phyloP scores from a whole-genome alignment of 176 grass and related monocot species.

The Phoenix roebelenii region DNA sequence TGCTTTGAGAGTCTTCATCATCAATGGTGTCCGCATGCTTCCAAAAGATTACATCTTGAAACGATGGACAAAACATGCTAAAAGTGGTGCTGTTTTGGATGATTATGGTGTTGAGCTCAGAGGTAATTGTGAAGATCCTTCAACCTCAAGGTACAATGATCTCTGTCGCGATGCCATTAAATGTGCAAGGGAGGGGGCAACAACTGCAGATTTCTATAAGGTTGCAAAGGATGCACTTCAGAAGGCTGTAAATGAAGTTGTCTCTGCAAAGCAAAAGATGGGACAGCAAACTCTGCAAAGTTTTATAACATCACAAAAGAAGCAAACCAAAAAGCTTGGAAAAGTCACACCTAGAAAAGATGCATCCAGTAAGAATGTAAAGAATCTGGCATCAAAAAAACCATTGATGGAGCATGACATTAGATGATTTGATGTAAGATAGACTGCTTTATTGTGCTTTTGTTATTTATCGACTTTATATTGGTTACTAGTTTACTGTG shows the following conservation, averaged over 20 bases:
- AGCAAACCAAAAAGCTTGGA: conserved; percentile 33
- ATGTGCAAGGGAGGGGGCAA: conserved; percentile 75
- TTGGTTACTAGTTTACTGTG: no score
- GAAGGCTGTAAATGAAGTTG: conserved; percentile 54
- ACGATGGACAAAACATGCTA: conserved; percentile 91
- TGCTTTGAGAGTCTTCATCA: conserved; percentile 61
- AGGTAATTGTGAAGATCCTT: conserved; percentile 37
- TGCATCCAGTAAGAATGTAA: conserved; percentile 44
- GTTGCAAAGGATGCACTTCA: conserved; percentile 76
- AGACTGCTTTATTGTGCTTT: not conserved
- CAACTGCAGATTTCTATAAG: conserved; percentile 49
- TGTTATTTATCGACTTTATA: no score
- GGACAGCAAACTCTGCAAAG: conserved; percentile 32
- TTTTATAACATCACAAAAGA: conserved; percentile 33
- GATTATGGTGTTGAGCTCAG: conserved; percentile 52
- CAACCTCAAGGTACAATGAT: conserved; percentile 48
- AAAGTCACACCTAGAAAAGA: conserved; percentile 28
- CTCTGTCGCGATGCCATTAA: conserved; percentile 49
- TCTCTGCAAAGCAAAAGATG: conserved; percentile 40
- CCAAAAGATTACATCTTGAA: conserved; percentile 77
- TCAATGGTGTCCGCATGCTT: conserved; percentile 58
- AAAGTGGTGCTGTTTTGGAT: conserved; percentile 46
- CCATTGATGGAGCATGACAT: conserved; percentile 47
- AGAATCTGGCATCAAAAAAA: conserved; percentile 45
- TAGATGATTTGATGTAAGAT: conserved; percentile 34